Evolutionary conservation across 1,284 basidiomycete species (phyloP).

Genomic region (Microbotryum violaceum): DNA sequence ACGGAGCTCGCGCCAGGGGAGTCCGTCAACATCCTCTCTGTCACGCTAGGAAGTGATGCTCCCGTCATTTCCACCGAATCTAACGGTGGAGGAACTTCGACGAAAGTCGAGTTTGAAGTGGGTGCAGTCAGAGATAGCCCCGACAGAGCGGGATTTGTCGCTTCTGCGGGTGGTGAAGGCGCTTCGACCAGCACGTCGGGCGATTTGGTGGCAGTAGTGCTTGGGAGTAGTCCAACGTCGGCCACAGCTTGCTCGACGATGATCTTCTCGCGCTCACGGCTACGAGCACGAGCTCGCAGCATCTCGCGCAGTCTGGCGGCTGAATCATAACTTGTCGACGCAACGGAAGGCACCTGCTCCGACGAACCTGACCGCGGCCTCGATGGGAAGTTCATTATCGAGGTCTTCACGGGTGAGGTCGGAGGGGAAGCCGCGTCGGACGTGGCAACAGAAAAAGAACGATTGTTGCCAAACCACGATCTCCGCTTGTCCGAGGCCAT

Average conservation of each 20-base stretch:
- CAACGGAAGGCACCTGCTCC: no score
- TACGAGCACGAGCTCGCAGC: slow-evolving; percentile 16
- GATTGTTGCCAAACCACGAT: slow-evolving; percentile 1
- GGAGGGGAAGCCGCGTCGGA: no score
- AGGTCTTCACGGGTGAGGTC: slow-evolving; percentile 1
- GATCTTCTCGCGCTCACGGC: slow-evolving; percentile 17
- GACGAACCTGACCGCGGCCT: no score
- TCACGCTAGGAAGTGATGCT: no score
- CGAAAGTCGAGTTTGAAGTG: background rate
- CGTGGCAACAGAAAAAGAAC: no score
- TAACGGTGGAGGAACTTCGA: background rate
- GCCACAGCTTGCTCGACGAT: background rate
- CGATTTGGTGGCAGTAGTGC: background rate
- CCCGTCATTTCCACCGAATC: no score
- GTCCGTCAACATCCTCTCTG: no score
- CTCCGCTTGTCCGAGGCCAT: background rate
- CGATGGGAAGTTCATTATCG: no score
- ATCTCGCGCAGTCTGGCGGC: slow-evolving; percentile 24
- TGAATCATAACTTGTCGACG: background rate
- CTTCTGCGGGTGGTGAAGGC: background rate
- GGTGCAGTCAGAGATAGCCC: slow-evolving; percentile 10
- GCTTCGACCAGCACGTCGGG: background rate
- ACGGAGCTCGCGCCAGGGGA: no score
- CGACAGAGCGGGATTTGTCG: background rate
- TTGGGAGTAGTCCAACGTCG: background rate